These are phyloP conservation scores for Tulasnella sp. DNA, from an alignment of 768 basidiomycete species.

Conservation along the genomic window DNA sequence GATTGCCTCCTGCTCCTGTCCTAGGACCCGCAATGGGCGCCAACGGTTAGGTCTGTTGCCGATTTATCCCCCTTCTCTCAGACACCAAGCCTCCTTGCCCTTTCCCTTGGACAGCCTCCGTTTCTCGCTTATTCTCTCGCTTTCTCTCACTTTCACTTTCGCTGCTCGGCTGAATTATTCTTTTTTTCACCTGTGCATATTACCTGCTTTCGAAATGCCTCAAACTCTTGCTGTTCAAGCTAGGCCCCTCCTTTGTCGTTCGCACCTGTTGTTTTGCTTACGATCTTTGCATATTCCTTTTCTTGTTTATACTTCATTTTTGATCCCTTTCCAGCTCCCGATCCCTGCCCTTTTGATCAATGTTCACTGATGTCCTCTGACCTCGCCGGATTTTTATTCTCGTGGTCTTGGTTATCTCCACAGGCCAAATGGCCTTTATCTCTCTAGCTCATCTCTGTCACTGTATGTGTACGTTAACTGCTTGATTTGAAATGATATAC, in stretches of 20 bases:
- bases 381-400: not conserved
- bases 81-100: not conserved
- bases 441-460: not conserved
- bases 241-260: not conserved
- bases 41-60: not conserved
- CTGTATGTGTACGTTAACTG: not conserved
- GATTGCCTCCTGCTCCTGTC: constrained; percentile 5
- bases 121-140: not conserved
- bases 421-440: not conserved
- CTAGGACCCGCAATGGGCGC: constrained; percentile 15
- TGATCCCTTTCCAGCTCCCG: not conserved
- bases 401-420: not conserved
- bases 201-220: not conserved
- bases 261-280: not conserved
- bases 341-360: not conserved
- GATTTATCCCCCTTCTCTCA: not conserved
- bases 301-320: not conserved
- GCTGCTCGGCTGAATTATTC: not conserved
- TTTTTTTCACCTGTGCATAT: not conserved
- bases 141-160: not conserved
- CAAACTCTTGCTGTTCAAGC: not conserved
- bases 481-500: not conserved
- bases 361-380: not conserved
- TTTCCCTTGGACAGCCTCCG: not conserved
- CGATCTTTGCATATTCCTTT: not conserved